Evolutionary conservation across 192 early-diverging fungal species (phyloP).

Genomic region (Entomortierella lignicola): DNA sequence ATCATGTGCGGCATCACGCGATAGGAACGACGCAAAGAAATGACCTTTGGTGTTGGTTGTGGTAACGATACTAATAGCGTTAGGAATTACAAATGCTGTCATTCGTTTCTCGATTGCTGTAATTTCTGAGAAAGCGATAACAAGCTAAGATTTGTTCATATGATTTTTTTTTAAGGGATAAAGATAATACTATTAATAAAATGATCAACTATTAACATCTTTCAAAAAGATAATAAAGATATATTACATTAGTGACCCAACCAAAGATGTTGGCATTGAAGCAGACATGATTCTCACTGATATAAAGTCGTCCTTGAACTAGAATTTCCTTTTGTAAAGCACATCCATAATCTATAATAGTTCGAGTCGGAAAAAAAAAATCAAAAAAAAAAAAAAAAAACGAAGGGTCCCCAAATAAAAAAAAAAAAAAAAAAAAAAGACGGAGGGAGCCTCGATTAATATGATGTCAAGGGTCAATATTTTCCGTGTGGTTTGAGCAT

Average conservation of each 20-base stretch:
- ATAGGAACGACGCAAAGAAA: slow-evolving; percentile 88
- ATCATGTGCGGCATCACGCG: slow-evolving; percentile 83
- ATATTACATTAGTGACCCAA: slow-evolving; percentile 80
- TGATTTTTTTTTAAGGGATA: too few species aligned
- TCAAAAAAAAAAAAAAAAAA: neutral
- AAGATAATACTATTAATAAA: neutral
- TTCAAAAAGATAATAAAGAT: neutral
- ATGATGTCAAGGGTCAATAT: too few species aligned
- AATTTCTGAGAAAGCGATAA: slow-evolving; percentile 82
- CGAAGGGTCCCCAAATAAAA: too few species aligned
- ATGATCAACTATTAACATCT: too few species aligned
- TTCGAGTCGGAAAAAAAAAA: neutral
- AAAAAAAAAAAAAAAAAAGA: too few species aligned
- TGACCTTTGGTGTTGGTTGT: slow-evolving; percentile 60
- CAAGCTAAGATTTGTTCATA: slow-evolving; percentile 60
- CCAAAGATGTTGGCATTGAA: slow-evolving; percentile 94
- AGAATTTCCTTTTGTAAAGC: slow-evolving; percentile 92
- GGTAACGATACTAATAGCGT: slow-evolving; percentile 88
- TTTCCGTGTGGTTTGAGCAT: too few species aligned
- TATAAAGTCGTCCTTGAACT: slow-evolving; percentile 85
- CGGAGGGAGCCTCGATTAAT: too few species aligned
- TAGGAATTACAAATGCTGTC: slow-evolving; percentile 88
- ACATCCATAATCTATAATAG: slow-evolving; percentile 86
- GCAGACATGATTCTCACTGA: slow-evolving; percentile 83
- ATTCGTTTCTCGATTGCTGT: slow-evolving; percentile 86